A percentile compares a stretch with the other conserved stretches of the same genome.
Evolutionary conservation across 306 rosid genomes (phyloP).

Genomic region (Phaseolus lunatus): DNA sequence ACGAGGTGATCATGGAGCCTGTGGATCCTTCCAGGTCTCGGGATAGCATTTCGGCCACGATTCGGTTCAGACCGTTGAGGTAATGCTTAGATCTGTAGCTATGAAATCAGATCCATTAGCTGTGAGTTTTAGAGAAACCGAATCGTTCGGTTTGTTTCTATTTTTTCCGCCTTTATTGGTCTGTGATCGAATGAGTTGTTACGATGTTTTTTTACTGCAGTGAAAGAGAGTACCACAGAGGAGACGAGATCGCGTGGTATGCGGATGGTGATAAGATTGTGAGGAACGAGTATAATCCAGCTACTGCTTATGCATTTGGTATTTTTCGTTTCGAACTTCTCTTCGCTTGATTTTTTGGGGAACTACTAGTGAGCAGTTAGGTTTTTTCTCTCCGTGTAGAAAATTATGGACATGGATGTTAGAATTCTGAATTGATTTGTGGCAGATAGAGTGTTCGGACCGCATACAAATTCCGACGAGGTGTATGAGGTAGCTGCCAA

Average conservation of each 20-base stretch:
- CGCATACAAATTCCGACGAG: slow-evolving; percentile 70
- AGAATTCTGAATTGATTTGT: slow-evolving; percentile 50
- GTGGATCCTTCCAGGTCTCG: slow-evolving; percentile 61
- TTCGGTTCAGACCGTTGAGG: slow-evolving; percentile 99
- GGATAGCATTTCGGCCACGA: slow-evolving; percentile 95
- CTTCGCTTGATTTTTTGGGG: slow-evolving; percentile 8
- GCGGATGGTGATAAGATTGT: slow-evolving; percentile 94
- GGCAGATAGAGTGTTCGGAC: slow-evolving; percentile 97
- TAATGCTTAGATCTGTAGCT: slow-evolving; percentile 71
- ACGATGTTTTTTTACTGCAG: slow-evolving; percentile 59
- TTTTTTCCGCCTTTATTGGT: slow-evolving; percentile 14
- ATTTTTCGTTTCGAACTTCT: slow-evolving; percentile 25
- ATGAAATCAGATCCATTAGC: slow-evolving; percentile 59
- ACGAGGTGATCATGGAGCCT: slow-evolving; percentile 72
- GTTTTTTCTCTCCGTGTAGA: slow-evolving; percentile 25
- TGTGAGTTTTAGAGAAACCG: slow-evolving; percentile 36
- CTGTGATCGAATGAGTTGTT: slow-evolving; percentile 49
- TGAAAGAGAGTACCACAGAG: slow-evolving; percentile 93
- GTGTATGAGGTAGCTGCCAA: slow-evolving; percentile 96
- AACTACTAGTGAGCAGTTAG: slow-evolving; percentile 15
- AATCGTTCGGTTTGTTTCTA: slow-evolving; percentile 31
- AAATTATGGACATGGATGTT: slow-evolving; percentile 36
- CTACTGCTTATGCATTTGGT: slow-evolving; percentile 95
- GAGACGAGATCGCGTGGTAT: slow-evolving; percentile 95
- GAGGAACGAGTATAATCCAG: slow-evolving; percentile 84